phyloP scores from a whole-genome alignment of 768 basidiomycete genomes.

The Psilocybe cubensis region DNA sequence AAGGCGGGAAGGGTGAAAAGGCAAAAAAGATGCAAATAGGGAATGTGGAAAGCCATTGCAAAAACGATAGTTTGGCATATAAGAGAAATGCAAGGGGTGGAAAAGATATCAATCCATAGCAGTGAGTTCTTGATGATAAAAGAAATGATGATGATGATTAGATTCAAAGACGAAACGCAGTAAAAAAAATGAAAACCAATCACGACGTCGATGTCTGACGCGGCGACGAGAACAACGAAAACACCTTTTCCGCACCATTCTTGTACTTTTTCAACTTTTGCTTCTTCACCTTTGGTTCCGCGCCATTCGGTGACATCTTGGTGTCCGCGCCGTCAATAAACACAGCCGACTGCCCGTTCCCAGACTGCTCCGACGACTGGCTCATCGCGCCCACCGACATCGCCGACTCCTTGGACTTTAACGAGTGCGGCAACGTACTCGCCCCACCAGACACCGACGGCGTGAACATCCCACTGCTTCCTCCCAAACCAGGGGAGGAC shows the following conservation, averaged over 20 bases:
- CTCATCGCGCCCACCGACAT: slow-evolving; percentile 73
- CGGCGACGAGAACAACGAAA: slow-evolving; percentile 80
- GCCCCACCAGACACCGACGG: slow-evolving; percentile 64
- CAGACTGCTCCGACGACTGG: slow-evolving; percentile 71
- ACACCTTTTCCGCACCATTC: slow-evolving; percentile 83
- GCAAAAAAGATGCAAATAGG: slow-evolving; percentile 19
- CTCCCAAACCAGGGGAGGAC: slow-evolving; percentile 36
- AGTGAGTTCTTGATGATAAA: slow-evolving; percentile 8
- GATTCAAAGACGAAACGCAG: slow-evolving; percentile 5
- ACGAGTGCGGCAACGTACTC: slow-evolving; percentile 61
- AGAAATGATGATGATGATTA: slow-evolving; percentile 10
- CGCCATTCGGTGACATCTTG: slow-evolving; percentile 21
- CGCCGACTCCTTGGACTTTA: slow-evolving; percentile 83
- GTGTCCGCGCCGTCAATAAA: slow-evolving; percentile 33
- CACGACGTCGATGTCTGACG: slow-evolving; percentile 38
- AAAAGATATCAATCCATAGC: slow-evolving; percentile 19
- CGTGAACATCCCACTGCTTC: slow-evolving; percentile 46
- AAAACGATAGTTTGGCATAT: slow-evolving; percentile 15
- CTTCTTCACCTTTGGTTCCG: slow-evolving; percentile 62
- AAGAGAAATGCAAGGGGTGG: slow-evolving; percentile 16
- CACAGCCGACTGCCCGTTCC: slow-evolving; percentile 50
- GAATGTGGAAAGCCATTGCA: slow-evolving; percentile 29
- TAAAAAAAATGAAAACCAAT: not conserved
- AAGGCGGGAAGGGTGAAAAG: too few relatives aligned
- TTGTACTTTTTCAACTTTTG: slow-evolving; percentile 88